These are phyloP conservation scores for Neurospora crassa DNA, from an alignment of 2,329 filamentous ascomycete genomes.

Conservation along the genomic window DNA sequence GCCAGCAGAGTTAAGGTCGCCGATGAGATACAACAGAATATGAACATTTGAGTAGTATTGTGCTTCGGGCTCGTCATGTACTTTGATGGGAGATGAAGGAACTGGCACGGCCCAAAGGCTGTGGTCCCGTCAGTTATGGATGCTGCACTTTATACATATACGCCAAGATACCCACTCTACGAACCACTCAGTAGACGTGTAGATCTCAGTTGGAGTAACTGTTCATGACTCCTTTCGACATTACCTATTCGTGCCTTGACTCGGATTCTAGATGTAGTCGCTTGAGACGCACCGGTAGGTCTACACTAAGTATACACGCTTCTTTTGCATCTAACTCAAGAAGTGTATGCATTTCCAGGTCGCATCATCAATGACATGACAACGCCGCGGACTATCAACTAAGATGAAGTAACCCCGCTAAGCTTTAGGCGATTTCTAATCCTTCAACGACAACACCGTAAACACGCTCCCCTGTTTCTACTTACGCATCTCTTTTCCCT, in stretches of 20 bases:
- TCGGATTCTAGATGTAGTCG: background rate
- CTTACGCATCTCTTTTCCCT: background rate
- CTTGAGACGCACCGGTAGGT: background rate
- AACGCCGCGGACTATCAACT: background rate
- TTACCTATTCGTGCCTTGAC: background rate
- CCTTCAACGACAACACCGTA: background rate
- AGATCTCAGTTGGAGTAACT: background rate
- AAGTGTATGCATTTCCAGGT: background rate
- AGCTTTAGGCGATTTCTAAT: background rate
- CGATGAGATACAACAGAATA: background rate
- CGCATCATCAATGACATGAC: background rate
- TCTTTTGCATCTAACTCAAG: background rate
- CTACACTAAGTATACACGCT: background rate
- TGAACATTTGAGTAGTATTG: background rate
- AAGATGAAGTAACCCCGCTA: background rate
- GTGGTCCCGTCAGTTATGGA: background rate
- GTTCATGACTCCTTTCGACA: background rate
- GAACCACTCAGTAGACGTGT: too few species aligned
- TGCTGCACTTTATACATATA: background rate
- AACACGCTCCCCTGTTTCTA: background rate
- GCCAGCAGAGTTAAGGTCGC: background rate
- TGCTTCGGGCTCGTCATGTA: background rate
- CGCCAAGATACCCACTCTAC: background rate
- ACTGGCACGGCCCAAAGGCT: background rate
- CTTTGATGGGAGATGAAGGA: background rate